Conservation (phyloP, 257 asterid species). For the Capsicum pubescens region DNA sequence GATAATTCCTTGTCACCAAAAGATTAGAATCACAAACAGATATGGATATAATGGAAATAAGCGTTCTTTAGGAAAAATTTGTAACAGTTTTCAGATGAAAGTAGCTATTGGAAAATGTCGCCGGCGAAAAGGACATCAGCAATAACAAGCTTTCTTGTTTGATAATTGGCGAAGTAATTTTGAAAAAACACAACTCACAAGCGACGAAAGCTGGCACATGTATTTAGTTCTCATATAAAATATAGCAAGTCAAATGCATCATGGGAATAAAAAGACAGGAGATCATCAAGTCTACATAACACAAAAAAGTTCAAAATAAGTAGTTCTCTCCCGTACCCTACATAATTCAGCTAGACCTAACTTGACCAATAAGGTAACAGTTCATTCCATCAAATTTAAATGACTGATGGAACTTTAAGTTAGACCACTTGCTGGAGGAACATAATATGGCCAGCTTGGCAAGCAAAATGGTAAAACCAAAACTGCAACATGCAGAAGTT, state of each 20-base stretch:
- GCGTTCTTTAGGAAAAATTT: neutral
- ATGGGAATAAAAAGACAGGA: neutral
- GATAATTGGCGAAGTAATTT: neutral
- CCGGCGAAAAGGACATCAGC: too few relatives aligned
- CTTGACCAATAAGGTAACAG: conserved; percentile 15
- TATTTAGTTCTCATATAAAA: neutral
- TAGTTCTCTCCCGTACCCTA: conserved; percentile 7
- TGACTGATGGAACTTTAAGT: conserved; percentile 32
- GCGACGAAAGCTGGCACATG: neutral
- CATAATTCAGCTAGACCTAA: conserved; percentile 24
- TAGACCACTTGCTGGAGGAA: conserved; percentile 23
- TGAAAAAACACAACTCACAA: neutral
- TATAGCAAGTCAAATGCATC: neutral
- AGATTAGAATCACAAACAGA: neutral
- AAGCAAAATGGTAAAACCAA: neutral
- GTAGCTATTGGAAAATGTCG: neutral
- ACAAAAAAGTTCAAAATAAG: conserved; percentile 1
- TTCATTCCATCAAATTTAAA: conserved; percentile 34
- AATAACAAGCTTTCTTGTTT: neutral
- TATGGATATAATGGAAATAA: neutral
- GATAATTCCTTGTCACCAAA: neutral
- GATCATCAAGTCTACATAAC: conserved; percentile 8
- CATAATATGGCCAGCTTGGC: conserved; percentile 22
- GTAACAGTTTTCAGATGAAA: neutral
- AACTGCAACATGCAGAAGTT: conserved; percentile 29